Base-by-base conservation (phyloP, 1,284 basidiomycete species). In the Neolentinus lepideus region DNA sequence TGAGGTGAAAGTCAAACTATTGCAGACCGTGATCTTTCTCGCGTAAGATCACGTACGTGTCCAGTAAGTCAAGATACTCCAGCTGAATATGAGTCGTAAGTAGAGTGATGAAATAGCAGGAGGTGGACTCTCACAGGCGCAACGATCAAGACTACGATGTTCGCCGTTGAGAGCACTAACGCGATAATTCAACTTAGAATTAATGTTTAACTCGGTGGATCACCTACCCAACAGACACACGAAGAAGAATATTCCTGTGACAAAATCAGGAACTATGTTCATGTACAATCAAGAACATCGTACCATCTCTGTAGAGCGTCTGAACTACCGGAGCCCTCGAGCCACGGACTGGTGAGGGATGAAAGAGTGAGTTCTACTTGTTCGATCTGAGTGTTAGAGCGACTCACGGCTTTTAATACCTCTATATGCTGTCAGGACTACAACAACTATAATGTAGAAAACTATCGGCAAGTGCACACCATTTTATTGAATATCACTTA, bases 201-300 rank as follows among this genome's bases (percentile, higher is more conserved):
- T n/a, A n/a, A n/a, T n/a, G n/a, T n/a, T n/a, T n/a, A n/a, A n/a
- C n/a, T n/a, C n/a, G n/a, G n/a, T n/a, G n/a, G n/a, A n/a, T 19
- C 11, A 19, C 45, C 9, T 19, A 50, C 47, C 4, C 22, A 29
- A 25, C 12, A 50, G 21, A 21, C 9, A n/a, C 9, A 50, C 4
- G n/a, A 50, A 50, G 47, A 50, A 50, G 47, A 50, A 11, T 12
- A 50, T 50, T 3, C 47, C 47, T 50, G 47, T 16, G n/a, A 12
- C 8, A 29, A 4, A 11, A 29, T 21, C 19, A 50, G 47, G 11
- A 21, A 12, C 4, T 4, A 24, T 50, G 27, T 29, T 16, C 6
- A 3, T 11, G n/a, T 8, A 26, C 11, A 50, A 29, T 6, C 6
- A n/a, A 26, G 14, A 29, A n/a, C 12, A 50, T 4, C 24, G 11